A percentile compares a stretch with the other conserved stretches of the same genome.
phyloP scores from a whole-genome alignment of 192 early-diverging fungal species.

The Glomus cerebriforme region DNA sequence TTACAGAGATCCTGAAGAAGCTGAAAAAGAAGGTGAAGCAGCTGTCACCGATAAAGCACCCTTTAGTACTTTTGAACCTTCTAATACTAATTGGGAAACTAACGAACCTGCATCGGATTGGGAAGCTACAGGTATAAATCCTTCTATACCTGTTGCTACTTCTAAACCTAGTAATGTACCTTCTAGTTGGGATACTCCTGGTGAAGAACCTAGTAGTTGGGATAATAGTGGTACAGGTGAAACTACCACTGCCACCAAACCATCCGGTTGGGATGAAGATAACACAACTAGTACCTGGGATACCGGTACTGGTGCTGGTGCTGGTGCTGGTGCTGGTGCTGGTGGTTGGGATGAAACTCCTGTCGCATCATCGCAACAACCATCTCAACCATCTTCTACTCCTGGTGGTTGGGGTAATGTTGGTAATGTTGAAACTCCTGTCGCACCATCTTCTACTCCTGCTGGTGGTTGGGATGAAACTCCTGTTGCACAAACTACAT shows the following conservation, averaged over 20 bases:
- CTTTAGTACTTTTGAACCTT: conserved; percentile 35
- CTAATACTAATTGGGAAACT: conserved; percentile 68
- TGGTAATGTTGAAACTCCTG: background rate
- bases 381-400: background rate
- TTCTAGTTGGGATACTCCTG: conserved; percentile 15
- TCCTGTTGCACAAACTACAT: background rate
- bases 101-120: conserved; percentile 40
- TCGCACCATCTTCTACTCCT: background rate
- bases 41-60: conserved; percentile 52
- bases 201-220: background rate
- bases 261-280: background rate
- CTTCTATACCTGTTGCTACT: conserved; percentile 40
- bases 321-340: background rate
- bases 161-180: background rate
- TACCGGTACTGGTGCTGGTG: background rate
- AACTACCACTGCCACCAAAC: conserved; percentile 2
- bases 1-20: conserved; percentile 98
- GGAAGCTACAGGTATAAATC: conserved; percentile 37
- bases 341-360: background rate
- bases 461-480: background rate
- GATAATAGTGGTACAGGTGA: background rate
- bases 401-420: background rate
- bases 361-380: background rate
- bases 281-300: too few species aligned
- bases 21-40: conserved; percentile 87